Base-by-base conservation (phyloP, 73 alveolate genomes). In the Halteria grandinella region DNA sequence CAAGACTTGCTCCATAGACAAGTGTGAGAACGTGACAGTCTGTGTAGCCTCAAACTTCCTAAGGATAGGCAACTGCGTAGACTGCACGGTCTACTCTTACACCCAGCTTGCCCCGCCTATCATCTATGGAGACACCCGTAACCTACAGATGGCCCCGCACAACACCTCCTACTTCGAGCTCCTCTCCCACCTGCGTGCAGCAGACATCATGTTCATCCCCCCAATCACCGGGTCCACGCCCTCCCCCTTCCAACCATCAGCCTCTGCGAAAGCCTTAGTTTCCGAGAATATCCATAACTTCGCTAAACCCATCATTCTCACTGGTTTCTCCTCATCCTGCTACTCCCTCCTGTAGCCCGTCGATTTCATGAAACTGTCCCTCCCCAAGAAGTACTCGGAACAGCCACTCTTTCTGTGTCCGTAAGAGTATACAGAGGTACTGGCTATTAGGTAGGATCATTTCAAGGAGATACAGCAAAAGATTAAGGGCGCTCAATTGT, bases 81-180 rank as follows among this genome's bases (percentile, higher is more conserved):
- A 94, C 84, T 87, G 96, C 57, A 87, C 88, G 44, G 76, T 89
- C 15, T 79, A 87, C 75, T 45, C 83, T 39, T 94, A 82, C 79
- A 52, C 91, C 1, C 89, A 92, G 1, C 85, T 70, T 21, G 59
- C 59, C 73, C 91, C 85, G 21, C 99, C 98, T 4, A 85, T 92
- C 25, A 57, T 94, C 43, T 92, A 77, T 60, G 99, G 99, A 7
- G 99, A 94, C 69, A 90, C 90, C 72, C 70, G 97, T 69, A 91
- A 93, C 27, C 82, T 94, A 23, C 83, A 50, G 39, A 52, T 94
- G 86, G 99, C 96, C 0, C 99, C 99, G 11, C 97, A 89, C 75
- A 94, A 94, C 79, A 94, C 90, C 18, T 69, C 89, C 17, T 90
- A 90, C 82, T 40, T 80, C 32, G 94, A 89, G 33, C 49, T 94